Base-by-base conservation (phyloP, 495 filamentous ascomycete genomes). In the Geoglossum glabrum region DNA sequence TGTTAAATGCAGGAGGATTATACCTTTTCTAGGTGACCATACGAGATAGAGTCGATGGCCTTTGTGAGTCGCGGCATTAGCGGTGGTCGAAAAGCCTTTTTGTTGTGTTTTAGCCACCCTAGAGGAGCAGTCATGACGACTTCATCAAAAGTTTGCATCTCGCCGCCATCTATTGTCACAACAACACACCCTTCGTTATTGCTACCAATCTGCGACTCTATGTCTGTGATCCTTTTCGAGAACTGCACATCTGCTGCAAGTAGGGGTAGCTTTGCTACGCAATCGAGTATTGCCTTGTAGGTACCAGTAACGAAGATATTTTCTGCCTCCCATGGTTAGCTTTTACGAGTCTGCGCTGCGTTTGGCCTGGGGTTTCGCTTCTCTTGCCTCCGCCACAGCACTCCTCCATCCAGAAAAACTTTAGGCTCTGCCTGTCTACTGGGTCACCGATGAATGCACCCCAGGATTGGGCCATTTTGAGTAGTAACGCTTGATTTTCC, bases 391-490 rank as follows among this genome's bases (percentile, higher is more conserved):
- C 90, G 64, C 93, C 90, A 63, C 95, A 82, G 59, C 84, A 89
- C 70, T 96, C 88, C 68, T 98, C 92, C n/a, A 98, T 65, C 76
- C 83, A 90, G 63, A 96, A 93, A 70, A 87, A 95, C 66, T 84
- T 92, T 57, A 98, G 65, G 68, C 88, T 94, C 64, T 98, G 92
- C 46, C 67, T 77, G 57, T 77, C 73, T 46, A 95, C 74, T 19
- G 79, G 74, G 49, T 84, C 86, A 10, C 92, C 92, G 23, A 95
- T 83, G 68, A 92, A 94, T 3, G 81, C 78, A 1, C 90, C 90
- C 92, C 92, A 98, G 55, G 86, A 73, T 56, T 82, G 77, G 21
- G 80, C 76, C 64, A 85, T 72, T 57, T 86, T 76, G 15, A 88
- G 66, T 0, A 87, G 67, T 1, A 72, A 64, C 45, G 78, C 72